Evolutionary conservation across 345 rosid genomes (phyloP).

Genomic region (Arabidopsis suecica): DNA sequence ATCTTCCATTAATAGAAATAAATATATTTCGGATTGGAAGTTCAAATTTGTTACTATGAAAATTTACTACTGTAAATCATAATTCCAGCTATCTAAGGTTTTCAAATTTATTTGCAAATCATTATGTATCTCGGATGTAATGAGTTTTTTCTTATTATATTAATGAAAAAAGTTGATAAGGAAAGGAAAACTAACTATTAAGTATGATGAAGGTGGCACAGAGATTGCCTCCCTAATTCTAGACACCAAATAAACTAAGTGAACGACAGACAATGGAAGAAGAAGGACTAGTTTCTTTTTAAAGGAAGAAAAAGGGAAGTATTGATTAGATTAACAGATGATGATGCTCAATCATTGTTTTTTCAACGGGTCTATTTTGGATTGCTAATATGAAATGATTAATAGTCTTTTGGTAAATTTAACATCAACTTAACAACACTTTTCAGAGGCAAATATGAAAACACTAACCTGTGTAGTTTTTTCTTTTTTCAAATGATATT

Average conservation of each 20-base stretch:
- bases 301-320: slow-evolving; percentile 15
- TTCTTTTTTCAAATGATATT: slow-evolving; percentile 12
- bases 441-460: background rate
- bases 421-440: slow-evolving; percentile 12
- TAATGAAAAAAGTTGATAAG: slow-evolving; percentile 3
- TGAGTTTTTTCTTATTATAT: background rate
- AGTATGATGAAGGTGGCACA: slow-evolving; percentile 34
- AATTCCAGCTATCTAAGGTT: background rate
- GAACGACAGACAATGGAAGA: slow-evolving; percentile 23
- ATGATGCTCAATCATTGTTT: slow-evolving; percentile 25
- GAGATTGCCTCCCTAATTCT: slow-evolving; percentile 32
- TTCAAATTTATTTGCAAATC: background rate
- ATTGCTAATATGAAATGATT: slow-evolving; percentile 20
- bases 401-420: background rate
- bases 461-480: slow-evolving; percentile 18
- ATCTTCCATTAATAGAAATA: background rate
- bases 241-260: slow-evolving; percentile 31
- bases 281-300: slow-evolving; percentile 2
- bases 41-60: background rate
- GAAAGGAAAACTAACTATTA: background rate
- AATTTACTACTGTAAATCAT: background rate
- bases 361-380: slow-evolving; percentile 18
- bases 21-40: background rate
- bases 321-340: slow-evolving; percentile 30
- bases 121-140: background rate